Evolutionary conservation across 2,329 filamentous ascomycete genomes (phyloP).

Genomic region (Clonostachys rosea): DNA sequence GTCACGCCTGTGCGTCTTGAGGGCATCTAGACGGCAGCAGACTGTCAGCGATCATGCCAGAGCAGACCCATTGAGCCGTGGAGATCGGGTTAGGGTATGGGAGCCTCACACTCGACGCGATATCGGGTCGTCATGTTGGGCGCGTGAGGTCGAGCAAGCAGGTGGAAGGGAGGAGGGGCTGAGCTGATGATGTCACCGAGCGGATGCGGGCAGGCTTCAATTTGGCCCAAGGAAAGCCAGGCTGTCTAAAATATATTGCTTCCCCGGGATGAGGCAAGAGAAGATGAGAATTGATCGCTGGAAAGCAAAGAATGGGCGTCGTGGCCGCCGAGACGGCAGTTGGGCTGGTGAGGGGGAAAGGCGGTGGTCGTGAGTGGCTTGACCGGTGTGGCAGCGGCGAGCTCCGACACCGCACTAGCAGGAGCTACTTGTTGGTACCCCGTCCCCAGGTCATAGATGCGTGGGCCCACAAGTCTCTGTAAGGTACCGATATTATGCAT

Average conservation of each 20-base stretch:
- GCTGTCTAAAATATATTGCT: no score
- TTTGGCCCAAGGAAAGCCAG: no score
- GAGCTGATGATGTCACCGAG: no score
- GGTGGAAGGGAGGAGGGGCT: no score
- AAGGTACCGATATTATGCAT: no score
- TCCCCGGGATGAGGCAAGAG: no score
- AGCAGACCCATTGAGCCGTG: no score
- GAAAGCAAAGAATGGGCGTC: not conserved
- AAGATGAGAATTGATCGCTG: no score
- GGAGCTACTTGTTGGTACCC: not conserved
- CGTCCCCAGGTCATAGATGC: rapidly evolving
- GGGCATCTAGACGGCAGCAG: constrained; percentile 39
- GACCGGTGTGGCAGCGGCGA: not conserved
- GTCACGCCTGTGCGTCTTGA: constrained; percentile 84
- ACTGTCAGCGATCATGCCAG: constrained; percentile 7
- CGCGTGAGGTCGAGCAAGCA: no score
- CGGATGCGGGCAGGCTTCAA: no score
- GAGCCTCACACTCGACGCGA: constrained; percentile 66
- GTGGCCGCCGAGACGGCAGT: not conserved
- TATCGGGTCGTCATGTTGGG: constrained; percentile 56
- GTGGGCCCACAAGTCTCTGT: no score
- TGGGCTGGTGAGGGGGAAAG: not conserved
- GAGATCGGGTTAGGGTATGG: constrained; percentile 1
- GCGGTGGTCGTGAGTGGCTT: not conserved
- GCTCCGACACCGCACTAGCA: not conserved